Percentiles rank a stretch among this genome's conserved stretches.
phyloP scores from a whole-genome alignment of 2,329 filamentous ascomycete species.

The Alternaria sp. region DNA sequence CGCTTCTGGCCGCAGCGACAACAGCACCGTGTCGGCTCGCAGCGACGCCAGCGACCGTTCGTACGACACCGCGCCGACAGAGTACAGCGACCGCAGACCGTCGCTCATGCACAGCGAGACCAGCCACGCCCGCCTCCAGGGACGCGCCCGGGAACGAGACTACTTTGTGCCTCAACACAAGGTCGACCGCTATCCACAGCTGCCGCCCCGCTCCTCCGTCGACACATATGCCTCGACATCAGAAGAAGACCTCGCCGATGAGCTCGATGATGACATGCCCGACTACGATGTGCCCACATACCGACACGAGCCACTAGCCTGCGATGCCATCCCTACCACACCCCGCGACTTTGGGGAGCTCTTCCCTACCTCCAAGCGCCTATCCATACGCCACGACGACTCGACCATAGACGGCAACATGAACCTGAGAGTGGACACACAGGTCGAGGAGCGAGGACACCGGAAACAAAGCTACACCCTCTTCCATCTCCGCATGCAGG shows the following conservation, averaged over 20 bases:
- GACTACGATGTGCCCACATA: slow-evolving; percentile 66
- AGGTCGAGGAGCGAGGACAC: slow-evolving; percentile 64
- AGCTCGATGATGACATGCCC: slow-evolving; percentile 54
- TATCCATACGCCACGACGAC: slow-evolving; percentile 89
- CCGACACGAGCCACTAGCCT: slow-evolving; percentile 66
- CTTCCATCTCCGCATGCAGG: slow-evolving; percentile 95
- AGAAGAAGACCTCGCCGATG: slow-evolving; percentile 60
- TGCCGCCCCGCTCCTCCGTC: slow-evolving; percentile 62
- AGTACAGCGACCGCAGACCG: slow-evolving; percentile 41
- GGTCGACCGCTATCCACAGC: slow-evolving; percentile 18
- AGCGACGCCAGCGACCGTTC: slow-evolving; percentile 42
- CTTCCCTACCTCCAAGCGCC: slow-evolving; percentile 82
- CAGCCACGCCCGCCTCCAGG: slow-evolving; percentile 39
- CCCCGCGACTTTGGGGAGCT: slow-evolving; percentile 81
- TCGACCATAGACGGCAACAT: slow-evolving; percentile 91
- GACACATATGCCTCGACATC: slow-evolving; percentile 84
- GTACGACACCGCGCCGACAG: slow-evolving; percentile 43
- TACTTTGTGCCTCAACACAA: slow-evolving; percentile 26
- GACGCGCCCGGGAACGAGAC: slow-evolving; percentile 28
- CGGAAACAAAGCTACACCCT: slow-evolving; percentile 73
- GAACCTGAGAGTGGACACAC: slow-evolving; percentile 89
- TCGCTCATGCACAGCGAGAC: slow-evolving; percentile 39
- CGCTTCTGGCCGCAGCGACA: slow-evolving; percentile 22
- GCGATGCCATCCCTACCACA: slow-evolving; percentile 75
- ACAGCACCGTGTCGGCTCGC: slow-evolving; percentile 37